phyloP scores from a whole-genome alignment of 2,329 filamentous ascomycete genomes.

The Penicillium sp. region DNA sequence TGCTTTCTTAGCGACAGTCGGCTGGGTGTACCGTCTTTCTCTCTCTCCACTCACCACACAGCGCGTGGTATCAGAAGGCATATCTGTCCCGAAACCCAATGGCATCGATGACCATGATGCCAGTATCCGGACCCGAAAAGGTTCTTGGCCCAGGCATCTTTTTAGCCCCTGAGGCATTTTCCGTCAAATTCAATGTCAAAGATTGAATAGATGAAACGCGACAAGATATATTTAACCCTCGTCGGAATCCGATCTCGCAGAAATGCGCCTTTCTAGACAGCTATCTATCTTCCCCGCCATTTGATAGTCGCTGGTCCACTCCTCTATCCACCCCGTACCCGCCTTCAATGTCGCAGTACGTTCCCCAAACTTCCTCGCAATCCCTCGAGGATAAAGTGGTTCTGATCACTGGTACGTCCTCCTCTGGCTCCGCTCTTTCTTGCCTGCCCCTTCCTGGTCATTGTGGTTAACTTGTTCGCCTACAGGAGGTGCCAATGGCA shows the following conservation, averaged over 20 bases:
- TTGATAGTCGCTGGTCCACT: constrained; percentile 2
- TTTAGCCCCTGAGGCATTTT: constrained; percentile 7
- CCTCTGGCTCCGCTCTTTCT: too few relatives aligned
- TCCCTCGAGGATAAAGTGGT: constrained; percentile 24
- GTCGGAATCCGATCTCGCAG: not conserved
- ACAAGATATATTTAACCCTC: constrained; percentile 14
- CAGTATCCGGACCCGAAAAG: not conserved
- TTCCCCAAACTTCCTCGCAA: constrained; percentile 18
- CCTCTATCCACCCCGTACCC: constrained; percentile 4
- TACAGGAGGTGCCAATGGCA: constrained; percentile 49
- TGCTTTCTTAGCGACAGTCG: not conserved
- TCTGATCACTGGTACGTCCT: constrained; percentile 23
- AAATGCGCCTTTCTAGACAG: not conserved
- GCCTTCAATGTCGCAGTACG: constrained; percentile 23
- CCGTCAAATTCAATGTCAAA: not conserved
- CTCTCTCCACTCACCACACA: not conserved
- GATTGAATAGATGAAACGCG: not conserved
- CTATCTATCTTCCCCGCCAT: not conserved
- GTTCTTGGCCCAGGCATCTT: not conserved
- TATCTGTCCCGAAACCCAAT: not conserved
- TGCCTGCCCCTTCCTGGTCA: not conserved
- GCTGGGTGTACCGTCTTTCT: not conserved
- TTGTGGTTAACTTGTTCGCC: not conserved
- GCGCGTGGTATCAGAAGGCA: not conserved
- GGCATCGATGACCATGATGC: constrained; percentile 8